These are phyloP conservation scores for Darksidea phi DNA, from an alignment of 495 filamentous ascomycete genomes.

Conservation along the genomic window DNA sequence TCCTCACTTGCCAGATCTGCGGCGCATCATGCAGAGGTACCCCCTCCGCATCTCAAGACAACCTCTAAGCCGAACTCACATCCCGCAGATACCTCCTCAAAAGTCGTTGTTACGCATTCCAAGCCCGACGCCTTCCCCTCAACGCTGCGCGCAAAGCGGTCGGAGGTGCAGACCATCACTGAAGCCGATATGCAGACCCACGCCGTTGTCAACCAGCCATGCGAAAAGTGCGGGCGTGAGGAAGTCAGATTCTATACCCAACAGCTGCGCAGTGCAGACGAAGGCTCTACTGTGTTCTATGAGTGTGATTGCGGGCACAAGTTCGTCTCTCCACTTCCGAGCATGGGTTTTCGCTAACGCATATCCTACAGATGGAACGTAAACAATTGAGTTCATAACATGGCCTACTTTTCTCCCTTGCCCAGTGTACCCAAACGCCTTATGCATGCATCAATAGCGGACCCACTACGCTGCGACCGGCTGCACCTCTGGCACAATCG, in stretches of 20 bases:
- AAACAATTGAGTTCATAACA: conserved; percentile 52
- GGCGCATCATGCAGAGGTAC: conserved; percentile 78
- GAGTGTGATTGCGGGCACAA: conserved; percentile 77
- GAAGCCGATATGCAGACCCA: conserved; percentile 76
- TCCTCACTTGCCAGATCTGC: conserved; percentile 80
- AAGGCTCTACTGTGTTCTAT: conserved; percentile 89
- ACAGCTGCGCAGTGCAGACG: conserved; percentile 89
- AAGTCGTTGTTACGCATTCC: conserved; percentile 74
- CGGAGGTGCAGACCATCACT: conserved; percentile 78
- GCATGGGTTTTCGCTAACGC: background rate
- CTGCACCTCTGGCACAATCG: conserved; percentile 66
- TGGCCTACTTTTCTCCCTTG: background rate
- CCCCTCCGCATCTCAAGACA: background rate
- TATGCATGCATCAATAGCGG: conserved; percentile 10
- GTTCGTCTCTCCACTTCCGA: conserved; percentile 52
- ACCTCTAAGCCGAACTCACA: conserved; percentile 11
- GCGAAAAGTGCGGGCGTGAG: conserved; percentile 73
- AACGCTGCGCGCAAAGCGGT: conserved; percentile 75
- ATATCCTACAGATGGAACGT: conserved; percentile 54
- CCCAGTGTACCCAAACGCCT: conserved; percentile 9
- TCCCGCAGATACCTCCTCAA: conserved; percentile 70
- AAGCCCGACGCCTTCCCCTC: conserved; percentile 88
- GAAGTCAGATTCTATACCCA: conserved; percentile 83
- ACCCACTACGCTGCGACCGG: conserved; percentile 11
- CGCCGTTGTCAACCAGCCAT: conserved; percentile 67